phyloP scores from a whole-genome alignment of 2,329 filamentous ascomycete species.

The Fusarium sp. region DNA sequence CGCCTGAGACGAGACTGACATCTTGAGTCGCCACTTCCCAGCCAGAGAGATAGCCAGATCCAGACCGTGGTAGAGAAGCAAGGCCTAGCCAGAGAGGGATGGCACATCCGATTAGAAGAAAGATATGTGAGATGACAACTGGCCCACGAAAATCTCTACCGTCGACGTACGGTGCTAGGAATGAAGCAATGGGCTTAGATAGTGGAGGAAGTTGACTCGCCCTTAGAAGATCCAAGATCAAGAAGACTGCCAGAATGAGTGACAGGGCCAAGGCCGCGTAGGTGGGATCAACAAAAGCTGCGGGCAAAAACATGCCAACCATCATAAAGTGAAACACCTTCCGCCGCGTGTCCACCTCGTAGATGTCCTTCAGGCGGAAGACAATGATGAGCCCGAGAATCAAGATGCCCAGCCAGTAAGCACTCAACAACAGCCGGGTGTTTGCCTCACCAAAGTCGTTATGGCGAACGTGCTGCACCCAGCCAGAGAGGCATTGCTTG shows the following conservation, averaged over 20 bases:
- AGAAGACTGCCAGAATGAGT: conserved; percentile 84
- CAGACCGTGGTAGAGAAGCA: conserved; percentile 73
- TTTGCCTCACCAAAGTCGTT: conserved; percentile 79
- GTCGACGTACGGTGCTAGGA: conserved; percentile 94
- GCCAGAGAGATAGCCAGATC: conserved; percentile 68
- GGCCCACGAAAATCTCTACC: conserved; percentile 92
- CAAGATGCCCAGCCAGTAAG: conserved; percentile 80
- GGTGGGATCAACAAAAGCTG: conserved; percentile 86
- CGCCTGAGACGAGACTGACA: conserved; percentile 89
- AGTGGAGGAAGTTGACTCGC: conserved; percentile 93
- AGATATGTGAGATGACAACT: conserved; percentile 96
- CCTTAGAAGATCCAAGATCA: conserved; percentile 88
- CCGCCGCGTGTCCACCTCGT: conserved; percentile 93
- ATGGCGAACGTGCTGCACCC: conserved; percentile 75
- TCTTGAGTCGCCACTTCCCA: conserved; percentile 84
- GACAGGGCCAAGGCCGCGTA: conserved; percentile 85
- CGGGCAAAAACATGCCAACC: conserved; percentile 93
- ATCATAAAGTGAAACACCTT: conserved; percentile 99
- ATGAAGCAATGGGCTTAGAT: conserved; percentile 85
- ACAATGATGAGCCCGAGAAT: conserved; percentile 79
- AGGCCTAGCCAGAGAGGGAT: conserved; percentile 93
- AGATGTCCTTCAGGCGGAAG: conserved; percentile 78
- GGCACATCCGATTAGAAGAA: conserved; percentile 93
- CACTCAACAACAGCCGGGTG: conserved; percentile 80
- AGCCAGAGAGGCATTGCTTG: conserved; percentile 65